Evolutionary conservation across 192 early-diverging fungal genomes (phyloP).

Genomic region (Entomortierella parvispora): DNA sequence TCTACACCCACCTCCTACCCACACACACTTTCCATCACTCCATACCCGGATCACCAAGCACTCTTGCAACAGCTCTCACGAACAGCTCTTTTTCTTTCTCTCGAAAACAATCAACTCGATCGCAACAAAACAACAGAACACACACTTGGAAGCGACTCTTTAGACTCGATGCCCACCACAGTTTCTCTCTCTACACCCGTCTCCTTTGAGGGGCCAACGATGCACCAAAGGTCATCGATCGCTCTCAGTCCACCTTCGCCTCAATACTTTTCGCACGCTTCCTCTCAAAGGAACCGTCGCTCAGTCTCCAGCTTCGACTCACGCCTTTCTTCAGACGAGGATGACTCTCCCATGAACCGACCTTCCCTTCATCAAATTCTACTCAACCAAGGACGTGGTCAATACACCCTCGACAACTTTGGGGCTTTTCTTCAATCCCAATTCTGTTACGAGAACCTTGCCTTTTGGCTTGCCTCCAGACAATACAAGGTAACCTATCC

Average conservation of each 20-base stretch:
- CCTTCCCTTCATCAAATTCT: conserved; percentile 49
- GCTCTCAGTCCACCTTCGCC: conserved; percentile 12
- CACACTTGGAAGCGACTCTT: background rate
- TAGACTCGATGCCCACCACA: conserved; percentile 21
- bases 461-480: conserved; percentile 51
- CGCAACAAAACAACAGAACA: background rate
- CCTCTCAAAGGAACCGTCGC: conserved; percentile 17
- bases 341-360: conserved; percentile 23
- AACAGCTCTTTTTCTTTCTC: no score
- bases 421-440: conserved; percentile 45
- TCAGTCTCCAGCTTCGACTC: conserved; percentile 47
- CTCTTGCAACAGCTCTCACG: no score
- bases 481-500: conserved; percentile 44
- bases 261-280: background rate
- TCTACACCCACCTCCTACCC: background rate
- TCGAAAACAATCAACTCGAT: no score
- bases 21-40: no score
- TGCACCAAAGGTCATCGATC: conserved; percentile 29
- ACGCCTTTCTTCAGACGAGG: conserved; percentile 24
- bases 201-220: conserved; percentile 28
- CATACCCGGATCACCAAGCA: no score
- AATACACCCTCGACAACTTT: conserved; percentile 53
- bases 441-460: conserved; percentile 54
- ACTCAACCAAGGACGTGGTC: conserved; percentile 47
- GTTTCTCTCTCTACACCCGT: conserved; percentile 17